Base-by-base conservation (phyloP, 495 filamentous ascomycete species). In the Aspergillus hancockii region DNA sequence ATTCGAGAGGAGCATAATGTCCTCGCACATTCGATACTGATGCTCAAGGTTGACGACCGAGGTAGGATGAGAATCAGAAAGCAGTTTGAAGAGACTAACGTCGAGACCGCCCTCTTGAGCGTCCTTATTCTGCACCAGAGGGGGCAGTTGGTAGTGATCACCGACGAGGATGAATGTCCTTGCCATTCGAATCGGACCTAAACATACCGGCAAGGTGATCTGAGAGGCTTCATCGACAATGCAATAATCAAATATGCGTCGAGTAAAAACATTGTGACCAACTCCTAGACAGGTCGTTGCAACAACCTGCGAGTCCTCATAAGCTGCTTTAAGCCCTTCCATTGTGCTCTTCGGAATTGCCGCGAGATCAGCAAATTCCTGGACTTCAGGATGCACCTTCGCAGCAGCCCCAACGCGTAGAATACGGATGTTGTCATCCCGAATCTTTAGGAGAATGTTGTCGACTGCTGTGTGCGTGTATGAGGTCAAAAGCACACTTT, bases 181-280 rank as follows among this genome's bases (percentile, higher is more conserved):
- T 16, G 94, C 91, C 83, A 96, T 91, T 25, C 93, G 86, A 61
- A 98, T 94, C 0, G 94, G 94, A 0, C 94, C 94, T 3, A 98
- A 73, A 62, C 94, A 97, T 18, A 95, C 91, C 0, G 94, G 94
- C 22, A 98, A 79, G 3, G 94, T 98, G 73, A 98, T 97, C 67
- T 98, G 94, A 8, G 92, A 97, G 0, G 94, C 94, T 72, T 98
- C 94, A 65, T 98, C 94, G 2, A 98, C 92, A 61, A 98, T 97
- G 64, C 94, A 98, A 70, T 97, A 97, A 74, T 98, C 94, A 60
- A 98, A 98, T 8, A 87, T 86, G 9, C 94, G 89, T 60, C 92
- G 88, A 57, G 81, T 88, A 77, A 98, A 98, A 41, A 98, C 77
- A 18, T 84, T 82, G 69, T 98, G 93, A 70, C 87, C 91, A 66